Conservation (phyloP, 2,329 filamentous ascomycete species). For the Exophiala viscosa region DNA sequence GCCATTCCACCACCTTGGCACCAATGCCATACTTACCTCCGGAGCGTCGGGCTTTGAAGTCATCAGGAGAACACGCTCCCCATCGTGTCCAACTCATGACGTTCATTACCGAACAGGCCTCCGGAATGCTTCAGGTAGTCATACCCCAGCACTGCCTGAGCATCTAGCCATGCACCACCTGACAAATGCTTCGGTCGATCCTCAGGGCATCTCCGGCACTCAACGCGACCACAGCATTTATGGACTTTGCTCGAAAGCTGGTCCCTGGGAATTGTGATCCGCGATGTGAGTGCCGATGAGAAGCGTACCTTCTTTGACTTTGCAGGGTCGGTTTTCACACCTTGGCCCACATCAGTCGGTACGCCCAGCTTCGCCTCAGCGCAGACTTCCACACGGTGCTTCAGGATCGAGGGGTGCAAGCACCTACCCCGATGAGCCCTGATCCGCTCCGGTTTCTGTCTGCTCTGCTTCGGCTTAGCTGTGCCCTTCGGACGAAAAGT, state of each 20-base stretch:
- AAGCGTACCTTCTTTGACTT: too few species aligned
- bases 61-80: background rate
- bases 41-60: background rate
- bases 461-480: conserved; percentile 7
- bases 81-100: background rate
- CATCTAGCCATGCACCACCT: conserved; percentile 10
- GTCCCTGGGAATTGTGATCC: too few species aligned
- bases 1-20: background rate
- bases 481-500: too few species aligned
- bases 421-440: conserved; percentile 11
- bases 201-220: conserved; percentile 6
- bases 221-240: too few species aligned
- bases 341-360: too few species aligned
- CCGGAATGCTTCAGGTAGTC: conserved; percentile 15
- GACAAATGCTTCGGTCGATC: background rate
- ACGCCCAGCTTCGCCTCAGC: conserved; percentile 9
- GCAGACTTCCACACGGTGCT: conserved; percentile 7
- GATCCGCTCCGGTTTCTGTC: conserved; percentile 15
- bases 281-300: too few species aligned
- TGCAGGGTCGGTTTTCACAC: too few species aligned
- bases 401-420: conserved; percentile 17
- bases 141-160: conserved; percentile 11
- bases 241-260: too few species aligned
- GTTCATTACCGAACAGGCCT: conserved; percentile 3
- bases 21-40: too few species aligned